A percentile compares a stretch with the other conserved stretches of the same genome.
These are phyloP conservation scores for Huntiella abstrusa DNA, from an alignment of 2,329 filamentous ascomycete species.

Conservation along the genomic window DNA sequence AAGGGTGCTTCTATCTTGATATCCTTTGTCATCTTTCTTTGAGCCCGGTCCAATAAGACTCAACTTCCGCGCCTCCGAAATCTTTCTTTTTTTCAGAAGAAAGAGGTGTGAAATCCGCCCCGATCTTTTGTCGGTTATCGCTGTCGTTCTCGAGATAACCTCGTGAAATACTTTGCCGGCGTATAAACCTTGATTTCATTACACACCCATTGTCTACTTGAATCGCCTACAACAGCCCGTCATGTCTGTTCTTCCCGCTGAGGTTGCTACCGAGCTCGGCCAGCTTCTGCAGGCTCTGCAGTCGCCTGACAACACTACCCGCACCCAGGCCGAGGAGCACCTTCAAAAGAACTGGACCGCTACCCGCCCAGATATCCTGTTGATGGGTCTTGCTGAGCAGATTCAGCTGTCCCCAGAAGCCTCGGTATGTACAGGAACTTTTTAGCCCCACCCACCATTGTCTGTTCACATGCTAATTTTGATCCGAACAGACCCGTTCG, in stretches of 20 bases:
- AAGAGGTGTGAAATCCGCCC: too few relatives aligned
- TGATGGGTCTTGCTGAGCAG: conserved; percentile 91
- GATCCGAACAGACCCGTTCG: conserved; percentile 49
- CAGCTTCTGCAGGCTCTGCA: conserved; percentile 79
- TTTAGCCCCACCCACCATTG: background rate
- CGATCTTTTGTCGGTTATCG: background rate
- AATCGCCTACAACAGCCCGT: background rate
- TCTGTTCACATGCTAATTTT: background rate
- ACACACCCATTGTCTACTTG: background rate
- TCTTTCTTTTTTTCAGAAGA: background rate
- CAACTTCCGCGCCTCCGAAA: background rate
- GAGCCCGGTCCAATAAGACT: background rate
- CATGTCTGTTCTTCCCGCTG: conserved; percentile 75
- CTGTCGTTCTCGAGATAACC: background rate
- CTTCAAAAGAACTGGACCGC: conserved; percentile 79
- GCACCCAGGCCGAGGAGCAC: conserved; percentile 75
- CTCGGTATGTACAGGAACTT: conserved; percentile 31
- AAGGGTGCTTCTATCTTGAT: background rate
- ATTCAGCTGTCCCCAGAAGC: conserved; percentile 59
- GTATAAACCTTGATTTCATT: background rate
- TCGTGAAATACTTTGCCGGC: background rate
- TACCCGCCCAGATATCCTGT: conserved; percentile 62
- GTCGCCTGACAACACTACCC: conserved; percentile 70
- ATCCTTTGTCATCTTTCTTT: background rate
- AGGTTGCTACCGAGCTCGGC: conserved; percentile 66